Evolutionary conservation across 2,329 filamentous ascomycete genomes (phyloP), one percentile per base, ranked within the genome.

Genomic region (Cytospora mali): DNA sequence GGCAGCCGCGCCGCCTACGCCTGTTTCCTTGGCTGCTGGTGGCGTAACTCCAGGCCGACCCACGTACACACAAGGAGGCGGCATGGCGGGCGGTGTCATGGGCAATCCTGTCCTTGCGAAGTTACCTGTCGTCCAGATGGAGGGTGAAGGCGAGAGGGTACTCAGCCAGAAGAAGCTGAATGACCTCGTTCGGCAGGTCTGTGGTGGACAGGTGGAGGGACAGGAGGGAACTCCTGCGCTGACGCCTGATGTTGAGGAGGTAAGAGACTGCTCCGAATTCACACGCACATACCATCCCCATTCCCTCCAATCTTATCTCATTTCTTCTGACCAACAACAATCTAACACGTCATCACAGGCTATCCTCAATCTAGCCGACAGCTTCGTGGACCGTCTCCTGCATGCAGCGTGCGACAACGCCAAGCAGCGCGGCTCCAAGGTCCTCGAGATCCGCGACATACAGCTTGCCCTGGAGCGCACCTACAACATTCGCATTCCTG

Each of bases 91-190:
- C 58, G 93, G 93, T 58, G 88, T 95, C 55, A 91, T 97, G 84
- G 88, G 89, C 57, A 93, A 97, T 71, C 93, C 95, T 0, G 91
- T 92, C 2, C 84, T 98, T 65, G 81, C 88, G 61, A 93, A 93
- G 72, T 86, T 92, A 51, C 92, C 93, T 0, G 87, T 88, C 0
- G 96, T 92, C 75, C 91, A 92, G 62, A 88, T 97, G 63, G 94
- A 98, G 73, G 91, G 92, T 31, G 93, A 97, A 72, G 93, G 92
- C 28, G 93, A 97, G 71, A 89, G 93, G 50, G 90, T 99, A 1
- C 81, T 99, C n/a, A 96, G 90, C 79, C 97, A 97, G 85, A 96
- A 96, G 79, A 98, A 97, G 79, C 83, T 99, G 48, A 93, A 99
- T 72, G 94, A 97, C 74, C 83, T 99, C 42, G 93, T 98, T 10